These are phyloP conservation scores for Phialophora macrospora DNA, from an alignment of 2,329 filamentous ascomycete species.

Conservation along the genomic window DNA sequence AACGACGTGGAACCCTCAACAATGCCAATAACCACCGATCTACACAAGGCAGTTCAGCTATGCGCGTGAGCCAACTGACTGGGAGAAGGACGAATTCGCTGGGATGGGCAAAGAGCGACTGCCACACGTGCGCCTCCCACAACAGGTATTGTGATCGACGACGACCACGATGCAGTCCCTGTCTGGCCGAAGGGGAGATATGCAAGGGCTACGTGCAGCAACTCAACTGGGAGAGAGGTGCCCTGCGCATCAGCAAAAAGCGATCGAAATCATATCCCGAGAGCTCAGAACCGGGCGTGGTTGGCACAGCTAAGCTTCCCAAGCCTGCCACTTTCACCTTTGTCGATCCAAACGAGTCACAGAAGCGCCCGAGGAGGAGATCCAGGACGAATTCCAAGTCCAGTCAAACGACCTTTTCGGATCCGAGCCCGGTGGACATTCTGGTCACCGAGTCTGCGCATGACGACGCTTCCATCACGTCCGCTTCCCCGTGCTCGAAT, in stretches of 20 bases:
- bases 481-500: constrained; percentile 22
- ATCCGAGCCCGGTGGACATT: background rate
- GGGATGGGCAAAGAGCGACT: constrained; percentile 38
- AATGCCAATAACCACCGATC: constrained; percentile 16
- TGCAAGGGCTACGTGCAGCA: constrained; percentile 37
- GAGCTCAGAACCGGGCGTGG: constrained; percentile 1
- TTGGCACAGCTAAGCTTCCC: constrained; percentile 17
- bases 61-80: constrained; percentile 21
- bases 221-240: constrained; percentile 34
- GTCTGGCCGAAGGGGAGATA: constrained; percentile 32
- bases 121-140: constrained; percentile 35
- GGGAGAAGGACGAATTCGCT: constrained; percentile 37
- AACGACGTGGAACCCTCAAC: background rate
- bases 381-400: constrained; percentile 27
- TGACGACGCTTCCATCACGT: constrained; percentile 5
- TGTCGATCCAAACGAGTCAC: constrained; percentile 21
- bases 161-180: constrained; percentile 36
- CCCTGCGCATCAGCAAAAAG: constrained; percentile 24
- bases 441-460: background rate
- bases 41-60: constrained; percentile 5
- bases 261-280: constrained; percentile 6
- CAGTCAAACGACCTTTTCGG: background rate
- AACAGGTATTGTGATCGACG: constrained; percentile 34
- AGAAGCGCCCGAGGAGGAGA: constrained; percentile 16
- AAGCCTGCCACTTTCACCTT: constrained; percentile 31